These are phyloP conservation scores for Stellera chamaejasme DNA, from an alignment of 345 rosid genomes.

Conservation along the genomic window DNA sequence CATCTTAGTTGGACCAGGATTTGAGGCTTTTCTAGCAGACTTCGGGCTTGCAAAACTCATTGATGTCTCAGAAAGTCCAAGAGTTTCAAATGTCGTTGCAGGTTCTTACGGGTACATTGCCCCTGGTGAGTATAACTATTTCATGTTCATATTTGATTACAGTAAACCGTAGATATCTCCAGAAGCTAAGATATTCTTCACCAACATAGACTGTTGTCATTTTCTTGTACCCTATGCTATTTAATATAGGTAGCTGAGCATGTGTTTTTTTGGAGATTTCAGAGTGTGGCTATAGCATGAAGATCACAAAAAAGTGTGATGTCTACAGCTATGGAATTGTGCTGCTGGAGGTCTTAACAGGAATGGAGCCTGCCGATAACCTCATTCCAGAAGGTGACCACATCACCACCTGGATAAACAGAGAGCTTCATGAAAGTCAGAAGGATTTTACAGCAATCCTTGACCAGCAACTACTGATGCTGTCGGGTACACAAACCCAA, in stretches of 20 bases:
- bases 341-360: conserved; percentile 52
- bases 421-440: conserved; percentile 34
- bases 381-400: conserved; percentile 48
- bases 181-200: background rate
- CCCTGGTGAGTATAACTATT: conserved; percentile 44
- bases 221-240: too few species aligned
- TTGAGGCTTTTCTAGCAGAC: conserved; percentile 63
- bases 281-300: conserved; percentile 66
- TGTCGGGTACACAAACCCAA: conserved; percentile 49
- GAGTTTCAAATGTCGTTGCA: conserved; percentile 42
- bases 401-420: conserved; percentile 55
- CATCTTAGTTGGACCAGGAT: conserved; percentile 58
- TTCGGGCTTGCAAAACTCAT: conserved; percentile 64
- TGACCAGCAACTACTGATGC: conserved; percentile 38
- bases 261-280: conserved; percentile 15
- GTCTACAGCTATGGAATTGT: conserved; percentile 74
- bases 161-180: background rate
- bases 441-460: conserved; percentile 41
- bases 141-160: background rate
- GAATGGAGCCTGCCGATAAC: conserved; percentile 41
- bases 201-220: background rate
- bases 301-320: conserved; percentile 66
- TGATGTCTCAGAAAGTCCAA: conserved; percentile 35
- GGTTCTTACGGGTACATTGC: conserved; percentile 82
- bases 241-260: background rate